These are phyloP conservation scores for Basipetospora chlamydospora DNA, from an alignment of 2,329 filamentous ascomycete genomes.

Conservation along the genomic window DNA sequence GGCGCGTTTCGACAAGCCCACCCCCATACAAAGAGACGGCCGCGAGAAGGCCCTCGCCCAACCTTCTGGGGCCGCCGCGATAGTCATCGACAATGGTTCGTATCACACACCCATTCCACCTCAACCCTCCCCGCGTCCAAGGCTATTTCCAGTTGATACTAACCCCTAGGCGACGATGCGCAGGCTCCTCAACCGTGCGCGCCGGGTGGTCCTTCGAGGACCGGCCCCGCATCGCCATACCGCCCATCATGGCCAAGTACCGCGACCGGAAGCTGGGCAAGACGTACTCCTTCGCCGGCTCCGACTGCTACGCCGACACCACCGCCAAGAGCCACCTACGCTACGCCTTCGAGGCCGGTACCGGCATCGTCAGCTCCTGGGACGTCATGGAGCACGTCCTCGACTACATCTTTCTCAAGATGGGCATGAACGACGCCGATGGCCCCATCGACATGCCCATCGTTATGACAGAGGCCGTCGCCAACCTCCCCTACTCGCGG, in stretches of 20 bases:
- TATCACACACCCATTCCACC: neutral
- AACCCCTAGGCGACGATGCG: neutral
- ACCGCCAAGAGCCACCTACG: conserved; percentile 83
- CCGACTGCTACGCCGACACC: conserved; percentile 88
- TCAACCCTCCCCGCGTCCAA: too few species aligned
- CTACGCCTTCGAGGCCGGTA: conserved; percentile 80
- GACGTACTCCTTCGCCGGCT: conserved; percentile 82
- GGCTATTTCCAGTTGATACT: too few species aligned
- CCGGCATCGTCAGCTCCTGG: conserved; percentile 90
- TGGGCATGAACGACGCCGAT: conserved; percentile 65
- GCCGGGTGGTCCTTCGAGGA: conserved; percentile 93
- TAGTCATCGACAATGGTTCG: conserved; percentile 95
- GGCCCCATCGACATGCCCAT: conserved; percentile 72
- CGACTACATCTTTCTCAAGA: conserved; percentile 88
- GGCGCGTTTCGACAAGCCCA: conserved; percentile 41
- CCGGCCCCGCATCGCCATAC: conserved; percentile 63
- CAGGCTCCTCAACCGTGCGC: conserved; percentile 77
- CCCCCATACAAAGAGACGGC: conserved; percentile 46
- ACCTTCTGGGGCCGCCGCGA: conserved; percentile 49
- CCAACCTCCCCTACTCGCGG: conserved; percentile 76
- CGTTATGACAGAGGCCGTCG: conserved; percentile 90
- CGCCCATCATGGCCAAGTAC: conserved; percentile 88
- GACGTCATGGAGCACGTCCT: conserved; percentile 91
- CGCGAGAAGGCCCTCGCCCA: conserved; percentile 50
- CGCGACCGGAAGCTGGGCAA: conserved; percentile 86